Conservation (phyloP, 2,329 filamentous ascomycete genomes). For the Podosphaera fusca region DNA sequence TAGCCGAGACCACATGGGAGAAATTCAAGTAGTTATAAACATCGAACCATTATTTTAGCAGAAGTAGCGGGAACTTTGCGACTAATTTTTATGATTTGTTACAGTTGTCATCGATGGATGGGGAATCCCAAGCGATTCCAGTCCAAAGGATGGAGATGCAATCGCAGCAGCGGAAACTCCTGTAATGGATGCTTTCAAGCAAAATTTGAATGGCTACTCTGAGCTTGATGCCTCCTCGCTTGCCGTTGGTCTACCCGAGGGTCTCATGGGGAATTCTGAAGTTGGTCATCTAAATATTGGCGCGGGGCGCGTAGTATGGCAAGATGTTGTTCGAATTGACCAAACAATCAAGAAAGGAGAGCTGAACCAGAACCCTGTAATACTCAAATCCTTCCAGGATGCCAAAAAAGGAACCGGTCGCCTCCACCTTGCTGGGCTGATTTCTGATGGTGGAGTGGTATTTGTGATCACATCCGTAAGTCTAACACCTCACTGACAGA, state of each 20-base stretch:
- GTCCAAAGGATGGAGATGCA: slow-evolving; percentile 76
- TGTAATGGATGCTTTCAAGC: slow-evolving; percentile 78
- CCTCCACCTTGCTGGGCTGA: slow-evolving; percentile 73
- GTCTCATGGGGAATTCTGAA: slow-evolving; percentile 96
- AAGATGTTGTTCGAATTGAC: slow-evolving; percentile 93
- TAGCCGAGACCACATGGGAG: not conserved
- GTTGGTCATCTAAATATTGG: slow-evolving; percentile 98
- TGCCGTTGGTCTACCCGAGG: slow-evolving; percentile 85
- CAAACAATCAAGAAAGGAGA: slow-evolving; percentile 44
- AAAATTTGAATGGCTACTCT: slow-evolving; percentile 63
- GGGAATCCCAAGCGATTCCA: slow-evolving; percentile 65
- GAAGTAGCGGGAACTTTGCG: slow-evolving; percentile 30
- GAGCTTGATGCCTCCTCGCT: slow-evolving; percentile 90
- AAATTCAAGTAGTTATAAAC: not conserved
- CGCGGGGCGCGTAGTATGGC: slow-evolving; percentile 92
- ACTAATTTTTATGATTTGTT: slow-evolving; percentile 32
- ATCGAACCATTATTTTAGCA: not conserved
- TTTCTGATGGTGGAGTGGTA: slow-evolving; percentile 85
- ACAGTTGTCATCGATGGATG: slow-evolving; percentile 97
- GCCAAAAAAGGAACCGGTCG: slow-evolving; percentile 78
- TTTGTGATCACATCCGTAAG: slow-evolving; percentile 13
- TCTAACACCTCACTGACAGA: slow-evolving; percentile 5
- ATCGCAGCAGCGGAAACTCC: slow-evolving; percentile 86
- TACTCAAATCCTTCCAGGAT: slow-evolving; percentile 40
- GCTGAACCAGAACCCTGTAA: slow-evolving; percentile 16